phyloP scores from a whole-genome alignment of 345 rosid genomes.

The Reutealis trisperma region DNA sequence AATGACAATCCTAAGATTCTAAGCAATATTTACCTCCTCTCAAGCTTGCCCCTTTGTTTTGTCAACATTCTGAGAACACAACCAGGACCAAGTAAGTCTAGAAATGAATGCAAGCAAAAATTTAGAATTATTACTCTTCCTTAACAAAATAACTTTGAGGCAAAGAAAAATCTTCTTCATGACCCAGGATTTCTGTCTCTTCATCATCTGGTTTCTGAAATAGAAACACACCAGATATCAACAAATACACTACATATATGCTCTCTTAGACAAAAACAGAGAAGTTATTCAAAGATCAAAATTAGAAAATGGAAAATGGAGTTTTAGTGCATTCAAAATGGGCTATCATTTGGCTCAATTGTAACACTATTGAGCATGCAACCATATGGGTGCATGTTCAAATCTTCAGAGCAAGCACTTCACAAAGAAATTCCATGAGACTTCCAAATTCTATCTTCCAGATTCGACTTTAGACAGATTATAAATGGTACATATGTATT shows the following conservation, averaged over 20 bases:
- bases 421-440: not conserved
- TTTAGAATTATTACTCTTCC: slow-evolving; percentile 54
- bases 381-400: not conserved
- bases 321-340: not conserved
- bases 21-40: slow-evolving; percentile 13
- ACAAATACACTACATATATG: not conserved
- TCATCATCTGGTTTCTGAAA: slow-evolving; percentile 91
- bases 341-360: not conserved
- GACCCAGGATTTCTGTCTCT: slow-evolving; percentile 72
- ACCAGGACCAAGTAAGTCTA: not conserved
- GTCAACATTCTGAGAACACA: slow-evolving; percentile 10
- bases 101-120: slow-evolving; percentile 3
- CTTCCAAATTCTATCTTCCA: not conserved
- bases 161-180: slow-evolving; percentile 87
- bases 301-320: not conserved
- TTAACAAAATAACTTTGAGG: slow-evolving; percentile 81
- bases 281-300: not conserved
- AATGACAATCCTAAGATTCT: not conserved
- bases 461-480: not conserved
- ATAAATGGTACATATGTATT: not conserved
- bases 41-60: slow-evolving; percentile 18
- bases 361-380: not conserved
- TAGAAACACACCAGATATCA: not conserved
- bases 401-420: not conserved
- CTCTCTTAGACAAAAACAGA: not conserved